Conservation (phyloP, 2,329 filamentous ascomycete species). For the Akanthomyces uredinophilus region DNA sequence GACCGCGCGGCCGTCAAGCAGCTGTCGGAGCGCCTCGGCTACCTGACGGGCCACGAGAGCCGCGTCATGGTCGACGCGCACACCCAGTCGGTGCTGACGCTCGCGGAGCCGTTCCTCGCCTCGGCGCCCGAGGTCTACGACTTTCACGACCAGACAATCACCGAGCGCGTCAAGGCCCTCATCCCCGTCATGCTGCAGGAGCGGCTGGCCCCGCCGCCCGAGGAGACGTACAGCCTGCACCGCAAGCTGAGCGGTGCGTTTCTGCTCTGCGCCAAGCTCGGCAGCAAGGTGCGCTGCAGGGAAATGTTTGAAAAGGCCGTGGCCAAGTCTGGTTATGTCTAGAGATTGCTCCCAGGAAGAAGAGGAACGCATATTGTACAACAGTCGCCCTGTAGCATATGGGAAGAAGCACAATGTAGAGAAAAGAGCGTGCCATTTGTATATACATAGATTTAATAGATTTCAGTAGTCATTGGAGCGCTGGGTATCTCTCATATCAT, state of each 20-base stretch:
- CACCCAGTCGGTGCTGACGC: constrained; percentile 77
- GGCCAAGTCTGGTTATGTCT: constrained; percentile 29
- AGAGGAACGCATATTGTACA: neutral
- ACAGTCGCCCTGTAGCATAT: neutral
- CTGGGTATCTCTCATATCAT: constrained; percentile 11
- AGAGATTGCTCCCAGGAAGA: neutral
- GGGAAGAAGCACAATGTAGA: neutral
- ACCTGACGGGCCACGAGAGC: constrained; percentile 87
- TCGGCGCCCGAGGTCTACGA: constrained; percentile 81
- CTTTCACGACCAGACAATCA: constrained; percentile 92
- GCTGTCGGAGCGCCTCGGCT: constrained; percentile 74
- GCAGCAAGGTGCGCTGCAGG: constrained; percentile 75
- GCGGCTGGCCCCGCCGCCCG: constrained; percentile 81
- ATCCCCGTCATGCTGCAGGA: constrained; percentile 94
- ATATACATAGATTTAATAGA: constrained; percentile 4
- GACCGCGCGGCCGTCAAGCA: constrained; percentile 60
- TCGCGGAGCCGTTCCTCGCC: constrained; percentile 83
- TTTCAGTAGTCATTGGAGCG: constrained; percentile 2
- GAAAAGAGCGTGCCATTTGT: neutral
- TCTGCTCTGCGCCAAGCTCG: constrained; percentile 79
- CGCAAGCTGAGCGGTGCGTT: constrained; percentile 95
- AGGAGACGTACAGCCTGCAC: constrained; percentile 95
- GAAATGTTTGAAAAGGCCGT: constrained; percentile 67
- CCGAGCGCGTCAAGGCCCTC: constrained; percentile 78
- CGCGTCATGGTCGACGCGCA: constrained; percentile 85